Evolutionary conservation across 371 early-diverging fungal species (phyloP).

Genomic region (Mucor saturninus): DNA sequence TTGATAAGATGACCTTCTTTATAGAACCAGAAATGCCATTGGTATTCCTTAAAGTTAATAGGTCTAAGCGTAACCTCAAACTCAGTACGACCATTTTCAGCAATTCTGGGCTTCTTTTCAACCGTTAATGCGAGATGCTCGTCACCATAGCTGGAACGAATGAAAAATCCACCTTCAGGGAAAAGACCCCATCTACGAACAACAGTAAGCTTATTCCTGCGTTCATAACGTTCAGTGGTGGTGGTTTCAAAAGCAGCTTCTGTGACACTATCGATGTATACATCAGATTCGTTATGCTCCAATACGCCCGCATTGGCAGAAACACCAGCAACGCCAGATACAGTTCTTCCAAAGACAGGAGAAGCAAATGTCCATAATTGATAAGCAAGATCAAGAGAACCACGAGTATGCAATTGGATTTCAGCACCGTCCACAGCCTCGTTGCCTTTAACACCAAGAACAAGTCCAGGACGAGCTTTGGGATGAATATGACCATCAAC

Average conservation of each 20-base stretch:
- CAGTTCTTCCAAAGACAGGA: conserved; percentile 37
- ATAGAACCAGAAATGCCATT: conserved; percentile 58
- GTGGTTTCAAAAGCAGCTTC: conserved; percentile 22
- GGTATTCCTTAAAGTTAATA: conserved; percentile 42
- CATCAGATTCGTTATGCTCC: conserved; percentile 7
- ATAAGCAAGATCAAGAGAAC: conserved; percentile 31
- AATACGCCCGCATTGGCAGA: conserved; percentile 13
- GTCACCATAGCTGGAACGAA: conserved; percentile 37
- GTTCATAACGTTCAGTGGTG: conserved; percentile 34
- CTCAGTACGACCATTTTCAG: conserved; percentile 23
- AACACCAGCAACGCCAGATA: conserved; percentile 11
- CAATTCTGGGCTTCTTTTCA: conserved; percentile 27
- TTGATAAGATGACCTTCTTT: conserved; percentile 59
- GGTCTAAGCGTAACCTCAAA: conserved; percentile 39
- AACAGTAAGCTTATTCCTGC: conserved; percentile 31
- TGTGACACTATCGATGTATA: conserved; percentile 28
- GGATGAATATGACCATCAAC: conserved; percentile 51
- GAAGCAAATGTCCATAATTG: conserved; percentile 49
- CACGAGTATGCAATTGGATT: conserved; percentile 38
- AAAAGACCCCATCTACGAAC: conserved; percentile 53
- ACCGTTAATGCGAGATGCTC: conserved; percentile 44
- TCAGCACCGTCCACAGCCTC: conserved; percentile 34
- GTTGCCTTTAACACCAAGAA: conserved; percentile 29
- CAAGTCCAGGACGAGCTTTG: conserved; percentile 38
- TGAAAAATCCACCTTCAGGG: conserved; percentile 48